A percentile compares a stretch with the other conserved stretches of the same genome.
Evolutionary conservation across 2,329 filamentous ascomycete species (phyloP).

Genomic region (Tricladium varicosporioides): DNA sequence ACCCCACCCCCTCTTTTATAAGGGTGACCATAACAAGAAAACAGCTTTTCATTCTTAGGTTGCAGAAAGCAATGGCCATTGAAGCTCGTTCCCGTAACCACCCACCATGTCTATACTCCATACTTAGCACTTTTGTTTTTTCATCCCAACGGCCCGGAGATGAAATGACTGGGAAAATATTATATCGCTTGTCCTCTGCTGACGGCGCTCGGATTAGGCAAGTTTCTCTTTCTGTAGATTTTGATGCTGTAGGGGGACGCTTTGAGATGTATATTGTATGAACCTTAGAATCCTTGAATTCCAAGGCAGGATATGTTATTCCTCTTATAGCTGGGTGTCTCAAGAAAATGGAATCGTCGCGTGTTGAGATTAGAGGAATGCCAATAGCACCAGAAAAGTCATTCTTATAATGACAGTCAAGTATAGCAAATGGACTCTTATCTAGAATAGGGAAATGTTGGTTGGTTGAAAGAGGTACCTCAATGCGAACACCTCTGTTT

Average conservation of each 20-base stretch:
- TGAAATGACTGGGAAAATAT: neutral
- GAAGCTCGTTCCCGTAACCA: no score
- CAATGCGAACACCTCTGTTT: constrained; percentile 2
- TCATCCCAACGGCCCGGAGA: neutral
- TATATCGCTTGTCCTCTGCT: neutral
- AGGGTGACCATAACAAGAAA: no score
- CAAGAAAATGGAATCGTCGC: neutral
- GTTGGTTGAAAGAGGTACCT: neutral
- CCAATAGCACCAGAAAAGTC: constrained; percentile 1
- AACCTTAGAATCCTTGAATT: neutral
- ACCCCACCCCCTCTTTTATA: no score
- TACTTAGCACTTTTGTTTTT: neutral
- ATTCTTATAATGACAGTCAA: neutral
- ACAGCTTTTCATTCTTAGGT: no score
- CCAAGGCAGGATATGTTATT: neutral
- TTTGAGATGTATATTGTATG: neutral
- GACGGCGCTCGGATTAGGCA: neutral
- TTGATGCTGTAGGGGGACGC: neutral
- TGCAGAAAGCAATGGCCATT: no score
- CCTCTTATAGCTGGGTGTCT: neutral
- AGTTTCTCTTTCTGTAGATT: neutral
- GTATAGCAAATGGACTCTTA: neutral
- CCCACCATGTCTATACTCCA: no score
- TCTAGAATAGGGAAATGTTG: neutral
- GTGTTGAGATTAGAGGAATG: neutral